Base-by-base conservation (phyloP, 2,329 filamentous ascomycete species). In the Nannizziopsis barbatae region DNA sequence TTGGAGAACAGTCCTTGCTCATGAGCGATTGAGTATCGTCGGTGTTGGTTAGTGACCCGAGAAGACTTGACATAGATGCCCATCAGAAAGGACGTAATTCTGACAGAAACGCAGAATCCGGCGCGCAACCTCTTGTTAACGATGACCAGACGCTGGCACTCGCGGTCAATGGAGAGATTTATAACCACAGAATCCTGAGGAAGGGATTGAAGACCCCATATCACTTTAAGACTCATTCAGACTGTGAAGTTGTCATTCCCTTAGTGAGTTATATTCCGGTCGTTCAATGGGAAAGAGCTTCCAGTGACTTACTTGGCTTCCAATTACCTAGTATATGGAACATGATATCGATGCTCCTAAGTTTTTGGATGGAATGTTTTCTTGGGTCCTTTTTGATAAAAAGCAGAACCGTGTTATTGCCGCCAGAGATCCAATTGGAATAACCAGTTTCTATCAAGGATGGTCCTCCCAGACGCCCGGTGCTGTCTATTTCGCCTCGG, bases 151-250 rank as follows among this genome's bases (percentile, higher is more conserved):
- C 76, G 60, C 83, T 98, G 61, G 82, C 90, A 55, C 80, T 98
- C 53, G 90, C 92, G 56, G 92, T 96, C 79, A 98, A 98, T 70
- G 92, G 92, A 71, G 92, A 98, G 69, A 98, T 98, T 67, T 98
- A 98, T 78, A 98, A 98, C 81, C 92, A 98, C 73, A 85, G 90
- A 65, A 79, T 95, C 62, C 76, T 98, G 62, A 84, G 92, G 65
- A 96, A 95, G 73, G 75, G 75, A 60, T 74, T 95, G 60, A 86
- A 86, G 71, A 80, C 75, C 52, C 78, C 81, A 33, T 95, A 95
- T 71, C 83, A 89, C 69, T 98, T 96, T 81, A 95, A 95, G 81
- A 98, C 92, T 56, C 84, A 92, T 64, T 96, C 90, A 33, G 92
- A 98, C 65, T 98, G 92, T 71, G 92, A 98, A 71, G 90, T 98